These are phyloP conservation scores for Candolleomyces eurysporus DNA, from an alignment of 768 basidiomycete species.

Conservation along the genomic window DNA sequence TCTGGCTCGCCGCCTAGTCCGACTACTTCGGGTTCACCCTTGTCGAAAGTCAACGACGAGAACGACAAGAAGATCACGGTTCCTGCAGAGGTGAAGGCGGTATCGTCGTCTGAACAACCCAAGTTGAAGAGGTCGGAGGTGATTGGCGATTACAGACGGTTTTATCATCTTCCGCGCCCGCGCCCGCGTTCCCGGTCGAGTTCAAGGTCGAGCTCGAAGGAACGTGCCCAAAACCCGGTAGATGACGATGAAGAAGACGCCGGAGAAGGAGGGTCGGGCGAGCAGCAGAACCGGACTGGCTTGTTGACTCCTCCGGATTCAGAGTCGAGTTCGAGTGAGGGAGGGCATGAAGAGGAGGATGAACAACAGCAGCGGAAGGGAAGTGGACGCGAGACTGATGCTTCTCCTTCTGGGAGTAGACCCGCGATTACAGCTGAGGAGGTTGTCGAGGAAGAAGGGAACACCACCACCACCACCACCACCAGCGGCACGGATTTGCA, in stretches of 20 bases:
- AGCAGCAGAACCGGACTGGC: background rate
- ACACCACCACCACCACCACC: no score
- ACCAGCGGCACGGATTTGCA: background rate
- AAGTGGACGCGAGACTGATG: background rate
- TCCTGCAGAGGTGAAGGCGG: no score
- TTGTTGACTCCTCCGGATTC: conserved; percentile 1
- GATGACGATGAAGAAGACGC: background rate
- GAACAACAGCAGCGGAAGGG: background rate
- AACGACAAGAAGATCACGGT: no score
- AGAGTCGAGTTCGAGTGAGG: background rate
- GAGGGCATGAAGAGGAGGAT: background rate
- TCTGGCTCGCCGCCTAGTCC: no score
- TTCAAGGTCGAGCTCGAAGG: background rate
- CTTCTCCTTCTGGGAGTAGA: no score
- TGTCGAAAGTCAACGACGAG: no score
- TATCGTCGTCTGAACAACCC: no score
- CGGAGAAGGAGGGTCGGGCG: background rate
- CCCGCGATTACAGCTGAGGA: background rate
- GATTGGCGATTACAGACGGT: no score
- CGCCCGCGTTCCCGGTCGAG: background rate
- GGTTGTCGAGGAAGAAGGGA: background rate
- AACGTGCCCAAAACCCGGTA: background rate
- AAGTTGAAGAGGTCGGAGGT: no score
- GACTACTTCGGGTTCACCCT: no score
- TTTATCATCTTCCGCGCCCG: no score